Conservation (phyloP, 345 rosid genomes). For the Gossypium ekmanianum region DNA sequence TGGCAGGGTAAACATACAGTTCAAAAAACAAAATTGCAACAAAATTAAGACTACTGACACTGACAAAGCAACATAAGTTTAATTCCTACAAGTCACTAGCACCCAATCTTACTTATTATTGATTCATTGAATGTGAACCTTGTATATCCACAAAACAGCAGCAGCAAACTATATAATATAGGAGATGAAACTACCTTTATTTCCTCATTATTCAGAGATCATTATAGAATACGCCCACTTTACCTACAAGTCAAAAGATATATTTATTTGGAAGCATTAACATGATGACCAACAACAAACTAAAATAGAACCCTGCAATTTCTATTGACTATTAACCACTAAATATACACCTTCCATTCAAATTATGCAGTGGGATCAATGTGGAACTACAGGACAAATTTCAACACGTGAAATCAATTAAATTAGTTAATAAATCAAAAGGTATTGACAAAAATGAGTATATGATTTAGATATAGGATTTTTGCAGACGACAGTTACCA, state of each 20-base stretch:
- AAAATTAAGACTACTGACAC: neutral
- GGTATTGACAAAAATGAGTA: neutral
- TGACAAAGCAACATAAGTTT: neutral
- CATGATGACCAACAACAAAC: conserved; percentile 53
- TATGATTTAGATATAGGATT: neutral
- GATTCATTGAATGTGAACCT: neutral
- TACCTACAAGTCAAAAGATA: conserved; percentile 99
- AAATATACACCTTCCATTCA: conserved; percentile 18
- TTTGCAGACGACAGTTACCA: neutral
- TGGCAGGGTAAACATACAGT: neutral
- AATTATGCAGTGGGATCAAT: conserved; percentile 13
- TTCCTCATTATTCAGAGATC: conserved; percentile 98
- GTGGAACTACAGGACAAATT: conserved; percentile 8
- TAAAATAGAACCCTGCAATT: conserved; percentile 33
- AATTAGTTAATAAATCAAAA: neutral
- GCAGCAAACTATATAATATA: conserved; percentile 32
- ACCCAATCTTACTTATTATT: neutral
- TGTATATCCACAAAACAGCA: conserved; percentile 23
- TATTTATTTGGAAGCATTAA: conserved; percentile 77
- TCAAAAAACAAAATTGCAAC: conserved; percentile 1
- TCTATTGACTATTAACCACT: conserved; percentile 18
- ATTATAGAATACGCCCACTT: conserved; percentile 93
- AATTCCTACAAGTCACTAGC: neutral
- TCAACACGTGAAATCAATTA: neutral
- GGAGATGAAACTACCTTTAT: conserved; percentile 93